Conservation (phyloP, 1,284 basidiomycete species). For the Binderoboletus segoi region DNA sequence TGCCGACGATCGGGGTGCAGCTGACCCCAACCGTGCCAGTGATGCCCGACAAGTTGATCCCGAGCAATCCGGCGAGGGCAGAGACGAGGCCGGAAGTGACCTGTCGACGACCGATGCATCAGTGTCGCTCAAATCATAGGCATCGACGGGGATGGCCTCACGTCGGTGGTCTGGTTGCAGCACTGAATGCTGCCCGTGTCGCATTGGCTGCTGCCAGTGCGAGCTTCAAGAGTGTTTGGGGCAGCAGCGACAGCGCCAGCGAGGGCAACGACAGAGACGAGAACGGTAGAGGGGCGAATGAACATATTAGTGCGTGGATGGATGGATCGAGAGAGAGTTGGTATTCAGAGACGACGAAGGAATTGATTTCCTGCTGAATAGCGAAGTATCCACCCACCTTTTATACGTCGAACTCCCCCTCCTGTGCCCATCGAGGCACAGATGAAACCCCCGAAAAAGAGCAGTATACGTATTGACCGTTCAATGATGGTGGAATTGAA, state of each 20-base stretch:
- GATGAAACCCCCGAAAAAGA: not conserved
- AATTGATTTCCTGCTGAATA: not conserved
- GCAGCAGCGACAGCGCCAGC: constrained; percentile 8
- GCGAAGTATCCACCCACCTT: not conserved
- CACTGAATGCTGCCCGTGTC: constrained; percentile 19
- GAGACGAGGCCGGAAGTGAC: not conserved
- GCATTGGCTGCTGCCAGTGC: constrained; percentile 6
- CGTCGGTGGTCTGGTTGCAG: constrained; percentile 10
- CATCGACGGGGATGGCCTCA: not conserved
- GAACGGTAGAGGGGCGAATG: constrained; percentile 3
- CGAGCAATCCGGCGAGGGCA: not conserved
- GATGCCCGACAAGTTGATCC: not conserved
- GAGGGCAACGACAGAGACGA: constrained; percentile 12
- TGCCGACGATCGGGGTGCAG: constrained; percentile 12
- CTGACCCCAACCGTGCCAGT: constrained; percentile 10
- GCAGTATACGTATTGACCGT: not conserved
- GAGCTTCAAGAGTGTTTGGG: constrained; percentile 5
- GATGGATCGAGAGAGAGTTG: not conserved
- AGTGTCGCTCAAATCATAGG: not conserved
- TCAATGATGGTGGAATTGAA: not conserved
- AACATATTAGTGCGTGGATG: constrained; percentile 13
- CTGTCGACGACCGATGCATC: constrained; percentile 1
- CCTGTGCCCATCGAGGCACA: not conserved
- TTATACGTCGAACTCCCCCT: not conserved
- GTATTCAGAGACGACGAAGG: not conserved